Conservation (phyloP, 2,329 filamentous ascomycete species). For the Berkeleyomyces basicola region DNA sequence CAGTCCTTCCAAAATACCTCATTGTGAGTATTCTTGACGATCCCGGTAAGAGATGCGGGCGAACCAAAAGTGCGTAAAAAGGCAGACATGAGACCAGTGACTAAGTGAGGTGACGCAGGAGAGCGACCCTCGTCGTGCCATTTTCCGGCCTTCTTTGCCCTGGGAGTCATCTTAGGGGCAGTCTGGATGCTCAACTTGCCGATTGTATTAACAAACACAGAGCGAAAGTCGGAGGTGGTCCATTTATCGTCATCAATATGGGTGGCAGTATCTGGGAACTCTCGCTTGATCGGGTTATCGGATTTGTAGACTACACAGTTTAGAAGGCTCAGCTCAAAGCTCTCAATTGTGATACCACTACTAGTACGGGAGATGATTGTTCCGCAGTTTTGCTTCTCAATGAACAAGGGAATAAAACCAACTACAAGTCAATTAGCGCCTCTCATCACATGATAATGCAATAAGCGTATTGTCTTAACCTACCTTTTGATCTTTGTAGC, state of each 20-base stretch:
- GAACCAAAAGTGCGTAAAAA: constrained; percentile 25
- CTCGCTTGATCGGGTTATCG: constrained; percentile 19
- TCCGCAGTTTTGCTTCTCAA: constrained; percentile 23
- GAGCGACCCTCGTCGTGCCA: constrained; percentile 29
- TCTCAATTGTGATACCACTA: background rate
- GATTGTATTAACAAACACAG: constrained; percentile 7
- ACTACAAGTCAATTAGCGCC: constrained; percentile 7
- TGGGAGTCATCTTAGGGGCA: constrained; percentile 14
- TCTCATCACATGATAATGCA: background rate
- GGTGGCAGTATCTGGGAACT: constrained; percentile 18
- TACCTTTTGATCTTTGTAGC: background rate
- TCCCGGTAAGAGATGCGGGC: constrained; percentile 15
- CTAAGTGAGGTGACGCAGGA: constrained; percentile 30
- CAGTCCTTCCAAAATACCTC: constrained; percentile 29
- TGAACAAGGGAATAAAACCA: constrained; percentile 17
- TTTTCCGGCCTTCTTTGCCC: constrained; percentile 23
- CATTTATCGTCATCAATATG: constrained; percentile 13
- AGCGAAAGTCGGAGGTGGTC: constrained; percentile 14
- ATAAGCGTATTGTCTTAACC: background rate
- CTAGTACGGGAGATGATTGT: constrained; percentile 17
- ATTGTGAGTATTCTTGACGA: constrained; percentile 38
- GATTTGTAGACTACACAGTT: constrained; percentile 18
- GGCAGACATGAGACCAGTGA: constrained; percentile 31
- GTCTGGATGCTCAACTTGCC: constrained; percentile 19
- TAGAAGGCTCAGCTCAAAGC: constrained; percentile 21